Evolutionary conservation across 495 filamentous ascomycete species (phyloP).

Genomic region (Antarctomyces pellizariae): DNA sequence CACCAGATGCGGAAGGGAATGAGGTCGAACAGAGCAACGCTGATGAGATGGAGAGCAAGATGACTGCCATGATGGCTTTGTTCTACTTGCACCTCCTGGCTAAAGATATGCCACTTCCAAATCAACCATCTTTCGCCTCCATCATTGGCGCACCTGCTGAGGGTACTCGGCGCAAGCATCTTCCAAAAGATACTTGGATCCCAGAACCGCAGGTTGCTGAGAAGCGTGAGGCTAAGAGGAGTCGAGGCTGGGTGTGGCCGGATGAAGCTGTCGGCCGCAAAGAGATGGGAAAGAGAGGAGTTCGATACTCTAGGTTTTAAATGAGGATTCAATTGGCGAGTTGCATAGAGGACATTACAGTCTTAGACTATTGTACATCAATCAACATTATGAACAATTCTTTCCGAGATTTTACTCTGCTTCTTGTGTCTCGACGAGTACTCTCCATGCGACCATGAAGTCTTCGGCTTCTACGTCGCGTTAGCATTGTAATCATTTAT

Average conservation of each 20-base stretch:
- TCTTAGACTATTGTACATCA: no score
- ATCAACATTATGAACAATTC: no score
- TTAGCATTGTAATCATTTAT: no score
- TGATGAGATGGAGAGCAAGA: constrained; percentile 27
- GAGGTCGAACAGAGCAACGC: constrained; percentile 14
- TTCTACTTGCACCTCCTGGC: constrained; percentile 75
- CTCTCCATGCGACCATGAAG: no score
- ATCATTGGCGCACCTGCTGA: constrained; percentile 67
- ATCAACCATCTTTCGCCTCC: constrained; percentile 42
- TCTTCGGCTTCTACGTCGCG: no score
- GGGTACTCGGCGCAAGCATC: constrained; percentile 44
- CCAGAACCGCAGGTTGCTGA: constrained; percentile 62
- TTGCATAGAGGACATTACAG: no score
- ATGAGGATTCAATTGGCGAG: no score
- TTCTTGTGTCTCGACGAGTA: no score
- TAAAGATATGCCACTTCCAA: constrained; percentile 41
- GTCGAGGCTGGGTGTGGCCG: constrained; percentile 66
- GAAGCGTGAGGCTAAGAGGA: constrained; percentile 60
- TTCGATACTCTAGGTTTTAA: no score
- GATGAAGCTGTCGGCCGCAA: constrained; percentile 36
- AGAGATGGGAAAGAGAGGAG: constrained; percentile 31
- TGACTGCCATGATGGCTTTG: constrained; percentile 61
- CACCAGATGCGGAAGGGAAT: no score
- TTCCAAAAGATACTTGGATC: constrained; percentile 65
- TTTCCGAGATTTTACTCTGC: no score